Percentiles rank a stretch among this genome's conserved stretches.
Conservation (phyloP, 1,284 basidiomycete species). For the Polyporus tsugae region DNA sequence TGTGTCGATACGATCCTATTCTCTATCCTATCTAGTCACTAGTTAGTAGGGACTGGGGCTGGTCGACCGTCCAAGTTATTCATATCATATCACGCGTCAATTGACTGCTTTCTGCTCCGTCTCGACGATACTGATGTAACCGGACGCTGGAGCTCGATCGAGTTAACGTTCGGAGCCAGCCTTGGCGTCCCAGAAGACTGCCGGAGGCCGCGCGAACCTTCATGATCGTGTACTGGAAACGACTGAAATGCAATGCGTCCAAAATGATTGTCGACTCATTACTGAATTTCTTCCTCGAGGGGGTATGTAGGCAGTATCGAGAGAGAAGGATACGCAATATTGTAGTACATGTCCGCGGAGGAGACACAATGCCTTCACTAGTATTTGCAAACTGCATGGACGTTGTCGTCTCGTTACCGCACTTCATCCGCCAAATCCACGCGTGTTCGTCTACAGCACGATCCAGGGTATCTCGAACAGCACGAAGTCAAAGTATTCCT, state of each 20-base stretch:
- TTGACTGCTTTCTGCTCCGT: background rate
- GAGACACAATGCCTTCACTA: conserved; percentile 5
- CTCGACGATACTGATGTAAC: background rate
- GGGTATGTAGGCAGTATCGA: conserved; percentile 21
- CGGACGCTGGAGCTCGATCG: too few relatives aligned
- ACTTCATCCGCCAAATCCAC: background rate
- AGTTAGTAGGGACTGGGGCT: conserved; percentile 32
- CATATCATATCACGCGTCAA: conserved; percentile 27
- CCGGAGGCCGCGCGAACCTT: too few relatives aligned
- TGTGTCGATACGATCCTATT: conserved; percentile 32
- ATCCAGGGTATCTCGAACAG: conserved; percentile 90
- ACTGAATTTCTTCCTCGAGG: background rate
- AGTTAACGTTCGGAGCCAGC: too few relatives aligned
- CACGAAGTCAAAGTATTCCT: conserved; percentile 95
- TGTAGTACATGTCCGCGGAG: conserved; percentile 28
- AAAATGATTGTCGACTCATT: background rate
- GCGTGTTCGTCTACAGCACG: conserved; percentile 28
- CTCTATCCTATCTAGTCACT: conserved; percentile 32
- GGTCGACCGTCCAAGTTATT: conserved; percentile 32
- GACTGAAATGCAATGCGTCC: background rate
- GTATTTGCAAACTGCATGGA: too few relatives aligned
- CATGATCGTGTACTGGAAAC: too few relatives aligned
- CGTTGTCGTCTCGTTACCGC: conserved; percentile 8
- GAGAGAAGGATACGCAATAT: conserved; percentile 15
- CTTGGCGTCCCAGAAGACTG: background rate